Conservation (phyloP, 2,329 filamentous ascomycete genomes). For the Microascus cirrosus region DNA sequence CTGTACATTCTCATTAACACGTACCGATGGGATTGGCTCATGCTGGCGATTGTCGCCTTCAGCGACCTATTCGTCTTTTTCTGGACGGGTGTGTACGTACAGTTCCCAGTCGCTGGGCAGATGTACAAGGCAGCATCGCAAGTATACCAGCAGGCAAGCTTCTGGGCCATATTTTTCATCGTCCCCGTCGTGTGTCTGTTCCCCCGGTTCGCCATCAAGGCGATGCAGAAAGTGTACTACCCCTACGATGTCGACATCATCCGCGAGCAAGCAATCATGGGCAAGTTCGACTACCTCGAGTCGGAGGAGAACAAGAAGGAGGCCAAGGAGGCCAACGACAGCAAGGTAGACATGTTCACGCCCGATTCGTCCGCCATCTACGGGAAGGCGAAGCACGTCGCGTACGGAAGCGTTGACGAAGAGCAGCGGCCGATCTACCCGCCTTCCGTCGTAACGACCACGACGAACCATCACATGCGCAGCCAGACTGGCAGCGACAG, state of each 20-base stretch:
- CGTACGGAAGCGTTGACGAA: constrained; percentile 63
- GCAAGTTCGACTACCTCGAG: constrained; percentile 68
- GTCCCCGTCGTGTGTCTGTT: constrained; percentile 74
- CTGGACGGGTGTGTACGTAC: constrained; percentile 82
- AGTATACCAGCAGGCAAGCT: constrained; percentile 69
- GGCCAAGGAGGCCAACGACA: constrained; percentile 18
- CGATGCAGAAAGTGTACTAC: constrained; percentile 85
- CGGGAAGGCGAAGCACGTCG: constrained; percentile 39
- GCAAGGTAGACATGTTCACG: constrained; percentile 16
- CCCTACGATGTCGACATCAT: constrained; percentile 92
- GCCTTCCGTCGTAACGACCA: constrained; percentile 71
- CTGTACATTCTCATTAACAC: constrained; percentile 91
- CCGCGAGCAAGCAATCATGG: constrained; percentile 77
- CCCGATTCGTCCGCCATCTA: constrained; percentile 29
- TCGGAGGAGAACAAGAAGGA: constrained; percentile 21
- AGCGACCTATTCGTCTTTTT: constrained; percentile 85
- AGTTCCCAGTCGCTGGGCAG: constrained; percentile 31
- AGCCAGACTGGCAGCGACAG: constrained; percentile 91
- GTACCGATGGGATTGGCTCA: constrained; percentile 97
- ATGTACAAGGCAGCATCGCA: constrained; percentile 72
- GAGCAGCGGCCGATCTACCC: constrained; percentile 90
- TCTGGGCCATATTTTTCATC: constrained; percentile 77
- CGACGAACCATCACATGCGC: constrained; percentile 62
- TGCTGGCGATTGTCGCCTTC: constrained; percentile 68
- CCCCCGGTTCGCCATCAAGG: constrained; percentile 78